Evolutionary conservation across 2,329 filamentous ascomycete genomes (phyloP), one percentile per base, ranked within the genome.

Genomic region (Aspergillus vadensis): DNA sequence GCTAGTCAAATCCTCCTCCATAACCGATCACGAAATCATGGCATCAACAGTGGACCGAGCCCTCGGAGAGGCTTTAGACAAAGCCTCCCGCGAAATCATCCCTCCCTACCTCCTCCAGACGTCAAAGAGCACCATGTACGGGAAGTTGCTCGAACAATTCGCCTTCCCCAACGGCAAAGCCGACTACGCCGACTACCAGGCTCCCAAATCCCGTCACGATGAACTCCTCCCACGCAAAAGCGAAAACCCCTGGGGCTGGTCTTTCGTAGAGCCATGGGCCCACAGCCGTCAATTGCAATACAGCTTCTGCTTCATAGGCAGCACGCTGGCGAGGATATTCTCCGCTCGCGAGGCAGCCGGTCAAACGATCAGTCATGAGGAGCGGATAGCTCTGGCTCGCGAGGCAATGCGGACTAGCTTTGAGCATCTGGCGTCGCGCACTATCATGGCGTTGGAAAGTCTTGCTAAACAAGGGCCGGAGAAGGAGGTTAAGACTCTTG

Each of bases 51-150:
- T 77, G n/a, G 92, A 96, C 76, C 88, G 93, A 63, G 92, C 95
- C n/a, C 81, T 97, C 60, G 95, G 95, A 52, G 91, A 97, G 76
- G 86, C 91, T 69, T 81, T 99, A 36, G 95, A 99, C 80, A 97
- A 98, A 77, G 84, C 87, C 59, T 92, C 91, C 7, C 86, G 95
- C 50, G 81, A 83, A 15, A 86, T 97, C 59, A 77, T 98, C 0
- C 94, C 93, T 0, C 25, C 77, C 0, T 75, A 81, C 0, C 65
- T 88, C 3, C 75, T 94, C 21, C 77, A 82, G 17, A 72, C 74
- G 1, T 81, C 82, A 39, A 81, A 80, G 44, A 85, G 85, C 67
- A 88, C 91, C 56, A 92, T 92, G 82, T 98, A 96, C 78, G 95
- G 89, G 3, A 87, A 87, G 27, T 76, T 89, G 17, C 84, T 99